These are phyloP conservation scores for Ophioceras dolichostomum DNA, from an alignment of 2,329 filamentous ascomycete species.

Conservation along the genomic window DNA sequence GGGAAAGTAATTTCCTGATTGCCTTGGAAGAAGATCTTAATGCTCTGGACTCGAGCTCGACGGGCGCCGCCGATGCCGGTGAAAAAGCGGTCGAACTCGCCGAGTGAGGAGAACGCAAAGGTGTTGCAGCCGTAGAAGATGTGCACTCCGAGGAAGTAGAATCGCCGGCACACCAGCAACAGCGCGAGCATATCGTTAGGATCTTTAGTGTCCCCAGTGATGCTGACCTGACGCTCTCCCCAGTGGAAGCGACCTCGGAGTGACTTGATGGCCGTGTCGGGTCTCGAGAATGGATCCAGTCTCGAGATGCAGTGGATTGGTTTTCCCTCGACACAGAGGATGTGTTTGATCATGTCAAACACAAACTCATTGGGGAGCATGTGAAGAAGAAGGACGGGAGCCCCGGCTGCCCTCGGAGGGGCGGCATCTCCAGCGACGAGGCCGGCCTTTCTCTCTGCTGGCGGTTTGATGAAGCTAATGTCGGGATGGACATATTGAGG, in stretches of 20 bases:
- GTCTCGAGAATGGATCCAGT: constrained; percentile 21
- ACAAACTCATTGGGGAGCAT: constrained; percentile 18
- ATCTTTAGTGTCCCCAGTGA: constrained; percentile 17
- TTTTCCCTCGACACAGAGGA: constrained; percentile 19
- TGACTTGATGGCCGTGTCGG: constrained; percentile 4
- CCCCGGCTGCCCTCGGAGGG: neutral
- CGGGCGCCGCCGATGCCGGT: constrained; percentile 24
- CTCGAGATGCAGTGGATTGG: constrained; percentile 31
- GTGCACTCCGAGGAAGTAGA: constrained; percentile 25
- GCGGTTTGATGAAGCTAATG: constrained; percentile 12
- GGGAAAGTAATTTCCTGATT: constrained; percentile 16
- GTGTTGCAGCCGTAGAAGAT: constrained; percentile 36
- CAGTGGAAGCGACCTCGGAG: constrained; percentile 25
- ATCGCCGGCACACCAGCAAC: constrained; percentile 26
- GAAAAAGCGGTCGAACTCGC: constrained; percentile 35
- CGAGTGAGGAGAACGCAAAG: constrained; percentile 39
- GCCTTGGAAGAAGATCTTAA: constrained; percentile 30
- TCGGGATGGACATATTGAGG: constrained; percentile 14
- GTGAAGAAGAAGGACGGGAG: constrained; percentile 9
- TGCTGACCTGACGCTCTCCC: constrained; percentile 14
- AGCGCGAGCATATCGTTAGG: constrained; percentile 23
- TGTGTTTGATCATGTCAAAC: constrained; percentile 20
- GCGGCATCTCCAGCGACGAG: too few relatives aligned
- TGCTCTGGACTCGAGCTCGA: constrained; percentile 27
- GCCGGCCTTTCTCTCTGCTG: too few relatives aligned